Base-by-base conservation (phyloP, 768 basidiomycete genomes). In the Russula ochroleuca region DNA sequence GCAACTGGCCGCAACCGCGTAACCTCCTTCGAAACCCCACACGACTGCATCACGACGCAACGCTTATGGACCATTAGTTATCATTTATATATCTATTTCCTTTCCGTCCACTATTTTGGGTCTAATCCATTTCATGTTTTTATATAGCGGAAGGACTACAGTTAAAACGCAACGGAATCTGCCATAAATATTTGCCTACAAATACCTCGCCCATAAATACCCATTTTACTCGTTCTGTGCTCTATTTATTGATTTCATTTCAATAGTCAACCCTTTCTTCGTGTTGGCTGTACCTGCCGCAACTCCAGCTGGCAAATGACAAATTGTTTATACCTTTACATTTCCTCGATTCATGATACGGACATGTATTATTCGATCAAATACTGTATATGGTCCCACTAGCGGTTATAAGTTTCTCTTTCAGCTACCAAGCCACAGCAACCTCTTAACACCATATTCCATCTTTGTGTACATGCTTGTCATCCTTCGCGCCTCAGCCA, bases 391-490 rank as follows among this genome's bases (percentile, higher is more conserved):
- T 57, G 43, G 49, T 52, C 56, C 41, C 8, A 25, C 23, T 31
- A 9, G 7, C n/a, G 10, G 17, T 35, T 47, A 33, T 15, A 5
- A 5, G 11, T 15, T 5, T 13, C 43, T 47, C 28, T n/a, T 15
- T 73, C 69, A 91, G 67, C 87, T 82, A 54, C 92, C 90, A 53
- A 96, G 75, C 94, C 94, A 96, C 63, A 96, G 75, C 72, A 96
- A 76, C 67, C 93, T 79, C 80, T 95, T 98, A 56, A 97, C 80
- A 0, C 91, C 92, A 73, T 96, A 93, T 71, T 97, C 94, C 85
- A 96, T 88, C 76, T 94, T 93, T 15, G 93, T 84, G 73, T 92
- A 90, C 68, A 95, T 79, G 65, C 86, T 90, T 3, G 92, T 97
- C 78, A 87, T 86, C 59, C 84, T 81, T 72, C 88, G 86, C 2